These are phyloP conservation scores for Jackrogersella multiformis DNA, from an alignment of 495 filamentous ascomycete species.

Conservation along the genomic window DNA sequence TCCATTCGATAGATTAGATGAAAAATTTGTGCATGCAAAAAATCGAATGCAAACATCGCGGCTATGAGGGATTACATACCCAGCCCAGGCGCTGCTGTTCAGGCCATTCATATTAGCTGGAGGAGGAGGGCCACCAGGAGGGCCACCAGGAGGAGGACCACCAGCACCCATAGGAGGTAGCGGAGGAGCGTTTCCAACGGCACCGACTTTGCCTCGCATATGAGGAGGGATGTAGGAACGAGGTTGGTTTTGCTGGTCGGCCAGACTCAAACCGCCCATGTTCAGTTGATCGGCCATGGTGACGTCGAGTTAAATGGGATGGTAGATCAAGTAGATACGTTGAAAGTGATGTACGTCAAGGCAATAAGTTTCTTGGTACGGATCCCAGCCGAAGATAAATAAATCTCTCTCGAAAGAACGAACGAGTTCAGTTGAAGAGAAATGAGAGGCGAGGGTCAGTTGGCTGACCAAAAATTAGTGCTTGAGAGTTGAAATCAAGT, in stretches of 20 bases:
- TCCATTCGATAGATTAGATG: conserved; percentile 4
- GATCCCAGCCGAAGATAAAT: conserved; percentile 44
- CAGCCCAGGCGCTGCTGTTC: conserved; percentile 71
- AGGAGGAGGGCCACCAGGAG: conserved; percentile 48
- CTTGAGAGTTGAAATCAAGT: too few species aligned
- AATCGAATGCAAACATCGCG: background rate
- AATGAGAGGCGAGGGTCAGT: conserved; percentile 32
- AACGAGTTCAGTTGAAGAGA: conserved; percentile 44
- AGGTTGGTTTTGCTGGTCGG: conserved; percentile 68
- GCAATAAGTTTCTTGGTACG: conserved; percentile 41
- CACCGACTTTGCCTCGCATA: conserved; percentile 72
- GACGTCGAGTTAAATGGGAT: background rate
- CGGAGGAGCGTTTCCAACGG: conserved; percentile 42
- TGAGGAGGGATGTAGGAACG: conserved; percentile 97
- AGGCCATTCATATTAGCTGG: conserved; percentile 59
- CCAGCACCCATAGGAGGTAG: conserved; percentile 47
- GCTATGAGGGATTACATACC: conserved; percentile 54
- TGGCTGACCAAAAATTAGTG: conserved; percentile 24
- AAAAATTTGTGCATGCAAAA: background rate
- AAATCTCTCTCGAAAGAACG: conserved; percentile 55
- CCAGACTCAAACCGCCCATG: conserved; percentile 83
- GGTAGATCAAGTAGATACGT: conserved; percentile 11
- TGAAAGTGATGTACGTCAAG: conserved; percentile 11
- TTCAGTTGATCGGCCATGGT: conserved; percentile 94
- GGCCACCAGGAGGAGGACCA: conserved; percentile 47